phyloP scores from a whole-genome alignment of 805 yeast species.

The Teunomyces gatunensis region DNA sequence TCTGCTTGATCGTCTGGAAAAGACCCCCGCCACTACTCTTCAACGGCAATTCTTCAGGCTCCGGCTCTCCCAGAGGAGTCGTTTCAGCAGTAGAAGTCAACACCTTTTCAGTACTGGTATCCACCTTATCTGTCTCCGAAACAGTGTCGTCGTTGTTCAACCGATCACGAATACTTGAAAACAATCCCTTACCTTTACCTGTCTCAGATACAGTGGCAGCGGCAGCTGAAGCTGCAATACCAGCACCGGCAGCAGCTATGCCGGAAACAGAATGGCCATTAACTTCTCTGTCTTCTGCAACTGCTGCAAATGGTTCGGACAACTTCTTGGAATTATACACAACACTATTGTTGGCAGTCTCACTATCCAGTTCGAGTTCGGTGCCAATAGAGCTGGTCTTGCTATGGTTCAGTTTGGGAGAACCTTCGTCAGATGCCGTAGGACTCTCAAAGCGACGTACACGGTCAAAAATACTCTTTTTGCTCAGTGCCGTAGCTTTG shows the following conservation, averaged over 20 bases:
- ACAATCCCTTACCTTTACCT: conserved; percentile 26
- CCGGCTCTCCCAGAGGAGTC: conserved; percentile 24
- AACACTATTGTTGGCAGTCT: conserved; percentile 4
- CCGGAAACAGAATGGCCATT: conserved; percentile 9
- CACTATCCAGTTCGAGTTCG: conserved; percentile 6
- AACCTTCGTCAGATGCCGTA: conserved; percentile 2
- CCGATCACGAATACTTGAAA: conserved; percentile 33
- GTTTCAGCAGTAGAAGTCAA: conserved; percentile 29
- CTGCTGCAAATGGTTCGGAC: conserved; percentile 9
- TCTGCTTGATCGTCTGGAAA: conserved; percentile 33
- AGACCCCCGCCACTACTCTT: conserved; percentile 24
- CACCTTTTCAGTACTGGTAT: conserved; percentile 18
- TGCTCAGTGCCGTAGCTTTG: conserved; percentile 18
- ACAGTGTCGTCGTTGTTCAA: conserved; percentile 15
- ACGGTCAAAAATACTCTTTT: conserved; percentile 29
- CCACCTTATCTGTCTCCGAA: conserved; percentile 9
- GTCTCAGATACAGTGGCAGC: conserved; percentile 10
- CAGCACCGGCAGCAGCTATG: conserved; percentile 6
- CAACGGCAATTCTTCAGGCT: conserved; percentile 9
- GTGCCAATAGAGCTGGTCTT: conserved; percentile 1
- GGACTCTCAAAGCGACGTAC: conserved; percentile 37
- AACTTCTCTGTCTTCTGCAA: conserved; percentile 1
- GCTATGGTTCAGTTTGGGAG: conserved; percentile 4
- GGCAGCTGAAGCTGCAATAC: conserved; percentile 7
- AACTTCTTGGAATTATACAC: conserved; percentile 1